Evolutionary conservation across 1,139 yeast genomes (phyloP).

Genomic region (Geotrichum aggregatum): DNA sequence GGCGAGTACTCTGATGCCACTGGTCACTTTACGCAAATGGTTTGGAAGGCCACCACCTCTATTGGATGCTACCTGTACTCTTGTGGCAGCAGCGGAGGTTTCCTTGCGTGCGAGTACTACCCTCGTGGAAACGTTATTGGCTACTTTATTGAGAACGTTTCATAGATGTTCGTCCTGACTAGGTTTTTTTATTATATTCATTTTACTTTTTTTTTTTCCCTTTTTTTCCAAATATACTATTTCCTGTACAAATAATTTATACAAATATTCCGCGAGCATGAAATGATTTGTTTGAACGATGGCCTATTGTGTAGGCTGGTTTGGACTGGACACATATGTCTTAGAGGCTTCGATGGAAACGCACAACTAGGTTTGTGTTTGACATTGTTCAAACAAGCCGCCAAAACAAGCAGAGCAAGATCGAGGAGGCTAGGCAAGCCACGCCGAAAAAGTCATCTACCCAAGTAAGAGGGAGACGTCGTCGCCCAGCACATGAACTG

Average conservation of each 20-base stretch:
- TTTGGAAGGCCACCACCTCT: slow-evolving; percentile 67
- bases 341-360: too few relatives aligned
- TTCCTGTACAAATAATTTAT: neutral
- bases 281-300: too few relatives aligned
- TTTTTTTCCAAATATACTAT: neutral
- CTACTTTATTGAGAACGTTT: slow-evolving; percentile 49
- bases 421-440: too few relatives aligned
- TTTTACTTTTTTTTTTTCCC: neutral
- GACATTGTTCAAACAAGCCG: too few relatives aligned
- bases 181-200: neutral
- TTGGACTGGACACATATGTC: too few relatives aligned
- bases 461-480: too few relatives aligned
- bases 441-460: too few relatives aligned
- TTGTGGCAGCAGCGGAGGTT: slow-evolving; percentile 38
- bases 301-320: too few relatives aligned
- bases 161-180: neutral
- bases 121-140: slow-evolving; percentile 44
- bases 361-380: too few relatives aligned
- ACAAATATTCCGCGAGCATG: too few relatives aligned
- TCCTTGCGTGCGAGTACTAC: slow-evolving; percentile 42
- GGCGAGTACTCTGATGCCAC: slow-evolving; percentile 44
- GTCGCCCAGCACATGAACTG: too few relatives aligned
- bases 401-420: too few relatives aligned
- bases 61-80: slow-evolving; percentile 66
- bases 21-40: slow-evolving; percentile 82